Evolutionary conservation across 225 moss, liverwort and hornwort genomes (phyloP).

Genomic region (Bryoerythrophyllum caledonicum): DNA sequence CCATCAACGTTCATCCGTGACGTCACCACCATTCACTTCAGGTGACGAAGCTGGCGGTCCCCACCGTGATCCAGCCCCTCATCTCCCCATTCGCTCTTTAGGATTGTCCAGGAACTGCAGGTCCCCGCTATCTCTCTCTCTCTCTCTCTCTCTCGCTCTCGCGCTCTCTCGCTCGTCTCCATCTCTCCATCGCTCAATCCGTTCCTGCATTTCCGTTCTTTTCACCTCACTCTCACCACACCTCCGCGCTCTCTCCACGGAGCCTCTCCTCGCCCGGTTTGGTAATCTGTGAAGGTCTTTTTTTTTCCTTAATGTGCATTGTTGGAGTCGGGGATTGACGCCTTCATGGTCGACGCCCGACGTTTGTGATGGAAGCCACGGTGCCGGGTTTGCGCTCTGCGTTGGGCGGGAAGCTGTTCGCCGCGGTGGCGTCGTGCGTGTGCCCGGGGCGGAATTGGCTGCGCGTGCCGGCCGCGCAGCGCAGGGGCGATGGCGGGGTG

Average conservation of each 20-base stretch:
- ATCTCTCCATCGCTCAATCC: too few relatives aligned
- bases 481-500: slow-evolving; percentile 21
- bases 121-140: not conserved
- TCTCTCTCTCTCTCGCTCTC: too few relatives aligned
- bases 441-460: slow-evolving; percentile 22
- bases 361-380: slow-evolving; percentile 49
- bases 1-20: not conserved
- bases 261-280: not conserved
- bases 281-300: too few relatives aligned
- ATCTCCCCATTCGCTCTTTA: slow-evolving; percentile 8
- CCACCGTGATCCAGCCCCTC: slow-evolving; percentile 20
- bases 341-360: slow-evolving; percentile 32
- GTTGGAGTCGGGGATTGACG: slow-evolving; percentile 24
- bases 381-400: slow-evolving; percentile 32
- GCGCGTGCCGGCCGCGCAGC: slow-evolving; percentile 17
- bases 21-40: too few relatives aligned
- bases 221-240: not conserved
- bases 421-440: slow-evolving; percentile 14
- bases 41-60: not conserved
- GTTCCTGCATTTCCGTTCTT: not conserved
- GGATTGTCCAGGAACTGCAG: not conserved
- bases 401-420: slow-evolving; percentile 28
- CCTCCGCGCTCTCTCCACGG: not conserved
- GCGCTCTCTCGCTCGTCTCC: too few relatives aligned
- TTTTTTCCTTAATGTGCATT: slow-evolving; percentile 6